Conservation (phyloP, 2,329 filamentous ascomycete species). For the Xylariaceae sp. region DNA sequence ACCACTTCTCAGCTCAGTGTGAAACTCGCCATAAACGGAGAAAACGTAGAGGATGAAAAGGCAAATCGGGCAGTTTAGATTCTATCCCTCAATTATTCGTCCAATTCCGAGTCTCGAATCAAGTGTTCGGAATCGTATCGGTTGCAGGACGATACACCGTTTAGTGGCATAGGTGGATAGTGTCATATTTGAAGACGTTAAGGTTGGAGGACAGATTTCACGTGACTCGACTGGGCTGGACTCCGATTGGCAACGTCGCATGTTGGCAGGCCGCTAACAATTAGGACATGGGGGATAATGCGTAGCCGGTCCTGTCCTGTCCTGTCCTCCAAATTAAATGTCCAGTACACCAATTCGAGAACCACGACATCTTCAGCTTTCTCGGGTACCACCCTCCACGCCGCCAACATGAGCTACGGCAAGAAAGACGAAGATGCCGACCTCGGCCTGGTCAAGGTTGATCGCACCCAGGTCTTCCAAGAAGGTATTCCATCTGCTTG, state of each 20-base stretch:
- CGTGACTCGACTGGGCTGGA: constrained; percentile 11
- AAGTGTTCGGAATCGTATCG: too few relatives aligned
- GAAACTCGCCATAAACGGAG: too few relatives aligned
- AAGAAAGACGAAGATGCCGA: constrained; percentile 99
- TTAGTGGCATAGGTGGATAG: too few relatives aligned
- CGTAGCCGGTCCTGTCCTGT: constrained; percentile 22
- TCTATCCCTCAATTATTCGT: too few relatives aligned
- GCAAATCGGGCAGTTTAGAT: too few relatives aligned
- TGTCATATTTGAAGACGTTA: too few relatives aligned
- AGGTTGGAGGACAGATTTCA: constrained; percentile 4
- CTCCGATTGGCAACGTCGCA: constrained; percentile 30
- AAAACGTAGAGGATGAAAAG: too few relatives aligned
- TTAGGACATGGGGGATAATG: constrained; percentile 5
- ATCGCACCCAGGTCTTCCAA: constrained; percentile 97
- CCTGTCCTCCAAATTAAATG: constrained; percentile 23
- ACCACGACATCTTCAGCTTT: constrained; percentile 29
- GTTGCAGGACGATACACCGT: too few relatives aligned
- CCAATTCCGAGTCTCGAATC: too few relatives aligned
- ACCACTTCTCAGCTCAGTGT: too few relatives aligned
- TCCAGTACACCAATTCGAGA: constrained; percentile 18
- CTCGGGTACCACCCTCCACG: constrained; percentile 23
- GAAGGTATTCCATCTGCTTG: constrained; percentile 66
- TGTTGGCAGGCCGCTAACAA: constrained; percentile 14
- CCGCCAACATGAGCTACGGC: constrained; percentile 82
- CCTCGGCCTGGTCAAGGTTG: constrained; percentile 89